Evolutionary conservation across 106 monocot genomes (phyloP), one percentile per base, ranked within the genome.

Genomic region (Dendrobium nobile): DNA sequence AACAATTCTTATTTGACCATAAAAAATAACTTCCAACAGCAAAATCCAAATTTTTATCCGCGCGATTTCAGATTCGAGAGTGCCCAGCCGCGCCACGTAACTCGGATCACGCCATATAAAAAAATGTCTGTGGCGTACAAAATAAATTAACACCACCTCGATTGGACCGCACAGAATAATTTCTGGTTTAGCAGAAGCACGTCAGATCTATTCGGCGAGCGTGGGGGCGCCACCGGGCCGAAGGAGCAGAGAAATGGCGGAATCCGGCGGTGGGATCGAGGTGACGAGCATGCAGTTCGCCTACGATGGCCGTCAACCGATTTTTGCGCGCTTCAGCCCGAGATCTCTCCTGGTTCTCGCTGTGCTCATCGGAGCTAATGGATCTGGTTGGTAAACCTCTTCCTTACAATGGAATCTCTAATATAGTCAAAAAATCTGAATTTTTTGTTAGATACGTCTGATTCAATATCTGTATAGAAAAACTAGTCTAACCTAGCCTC

Each of bases 321-420:
- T 98, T 75, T 98, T 95, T 83, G 70, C 82, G 24, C 74, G 81
- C 26, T 98, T 98, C 81, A 85, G 84, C 77, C 92, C 81, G 48
- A 88, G 67, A 58, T 98, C 78, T 74, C 88, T 7, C 89, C 88
- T 0, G 92, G 89, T 73, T 92, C 95, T 47, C 90, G 98, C 17
- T 98, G 98, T 85, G 44, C 98, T 98, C 76, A 82, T 98, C 77
- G 98, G 98, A 73, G 91, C 92, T 65, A 95, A 98, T 42, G 98
- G 98, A 85, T 98, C 98, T 33, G 96, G 96, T 95, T 76, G n/a
- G 45, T 26, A 47, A 28, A 75, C 45, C 73, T 73, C 76, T 20
- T 47, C 24, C 48, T 48, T 76, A 6, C 45, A 15, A 47, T 48
- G 17, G 18, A 1, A 47, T 75, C 9, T 42, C 73, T 41, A 6